Evolutionary conservation across 139 green algal species (phyloP).

Genomic region (Volvox reticuliferus): DNA sequence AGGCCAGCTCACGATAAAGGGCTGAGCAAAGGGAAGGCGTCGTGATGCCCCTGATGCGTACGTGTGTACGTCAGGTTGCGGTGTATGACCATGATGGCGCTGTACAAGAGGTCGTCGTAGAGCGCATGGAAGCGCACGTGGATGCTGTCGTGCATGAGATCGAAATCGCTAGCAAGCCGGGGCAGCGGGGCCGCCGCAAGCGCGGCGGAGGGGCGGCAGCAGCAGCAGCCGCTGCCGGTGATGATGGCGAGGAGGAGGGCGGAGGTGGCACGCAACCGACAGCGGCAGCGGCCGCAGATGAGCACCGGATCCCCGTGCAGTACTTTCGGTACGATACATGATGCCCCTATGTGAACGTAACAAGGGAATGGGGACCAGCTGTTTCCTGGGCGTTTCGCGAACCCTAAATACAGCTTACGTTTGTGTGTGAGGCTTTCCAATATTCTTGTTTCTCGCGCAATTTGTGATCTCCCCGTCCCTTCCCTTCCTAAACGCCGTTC

Average conservation of each 20-base stretch:
- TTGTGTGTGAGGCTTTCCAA: too few species aligned
- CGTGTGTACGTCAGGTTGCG: constrained; percentile 2
- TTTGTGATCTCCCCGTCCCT: too few species aligned
- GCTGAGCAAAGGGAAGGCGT: too few species aligned
- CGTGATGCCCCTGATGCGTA: too few species aligned
- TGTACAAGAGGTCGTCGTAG: constrained; percentile 41
- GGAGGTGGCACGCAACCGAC: constrained; percentile 24
- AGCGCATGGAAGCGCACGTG: constrained; percentile 38
- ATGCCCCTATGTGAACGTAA: too few species aligned
- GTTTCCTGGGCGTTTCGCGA: too few species aligned
- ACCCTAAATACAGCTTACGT: too few species aligned
- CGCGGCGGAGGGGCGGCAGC: not conserved
- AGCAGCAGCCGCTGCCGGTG: not conserved
- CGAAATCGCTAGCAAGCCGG: constrained; percentile 26
- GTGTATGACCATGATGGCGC: constrained; percentile 39
- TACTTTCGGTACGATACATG: constrained; percentile 25
- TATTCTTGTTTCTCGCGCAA: too few species aligned
- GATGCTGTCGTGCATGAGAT: constrained; percentile 40
- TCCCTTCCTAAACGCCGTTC: too few species aligned
- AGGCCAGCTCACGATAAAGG: too few species aligned
- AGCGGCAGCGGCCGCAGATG: constrained; percentile 11
- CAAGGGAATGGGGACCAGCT: too few species aligned
- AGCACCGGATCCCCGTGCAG: constrained; percentile 31
- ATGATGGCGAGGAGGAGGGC: constrained; percentile 20
- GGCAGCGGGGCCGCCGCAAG: constrained; percentile 17